Percentiles rank a stretch among this genome's conserved stretches.
phyloP scores from a whole-genome alignment of 805 yeast genomes.

The Candida arabinofermentans region DNA sequence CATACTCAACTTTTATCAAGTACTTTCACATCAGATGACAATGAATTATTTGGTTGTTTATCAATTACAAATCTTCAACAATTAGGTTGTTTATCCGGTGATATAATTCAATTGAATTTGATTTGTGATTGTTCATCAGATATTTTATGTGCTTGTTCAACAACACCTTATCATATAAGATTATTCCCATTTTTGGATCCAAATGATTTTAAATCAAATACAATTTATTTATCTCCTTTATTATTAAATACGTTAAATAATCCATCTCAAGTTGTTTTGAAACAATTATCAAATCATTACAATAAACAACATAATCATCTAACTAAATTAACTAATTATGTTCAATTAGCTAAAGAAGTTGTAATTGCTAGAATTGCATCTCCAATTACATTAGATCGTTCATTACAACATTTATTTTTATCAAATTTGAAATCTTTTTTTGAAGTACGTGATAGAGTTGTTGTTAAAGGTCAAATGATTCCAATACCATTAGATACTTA shows the following conservation, averaged over 20 bases:
- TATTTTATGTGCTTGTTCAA: constrained; percentile 15
- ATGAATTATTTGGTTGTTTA: constrained; percentile 42
- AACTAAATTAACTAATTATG: constrained; percentile 17
- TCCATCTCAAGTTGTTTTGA: constrained; percentile 24
- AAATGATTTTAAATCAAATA: constrained; percentile 35
- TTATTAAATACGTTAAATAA: constrained; percentile 45
- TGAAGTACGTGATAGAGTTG: constrained; percentile 52
- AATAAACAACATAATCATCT: constrained; percentile 23
- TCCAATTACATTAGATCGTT: constrained; percentile 61
- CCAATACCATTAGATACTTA: constrained; percentile 75
- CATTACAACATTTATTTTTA: constrained; percentile 57
- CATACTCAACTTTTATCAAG: constrained; percentile 16
- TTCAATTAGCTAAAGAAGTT: constrained; percentile 56
- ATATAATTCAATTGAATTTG: constrained; percentile 39
- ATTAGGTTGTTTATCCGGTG: constrained; percentile 68
- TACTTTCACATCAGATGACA: constrained; percentile 36
- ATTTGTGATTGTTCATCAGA: constrained; percentile 16
- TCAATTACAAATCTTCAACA: constrained; percentile 47
- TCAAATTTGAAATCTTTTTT: constrained; percentile 60
- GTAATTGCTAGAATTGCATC: constrained; percentile 66
- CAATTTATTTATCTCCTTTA: constrained; percentile 60
- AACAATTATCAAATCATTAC: constrained; percentile 12
- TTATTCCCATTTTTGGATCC: constrained; percentile 66
- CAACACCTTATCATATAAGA: constrained; percentile 30
- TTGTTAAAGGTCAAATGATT: constrained; percentile 62